Percentiles rank a stretch among this genome's conserved stretches.
These are phyloP conservation scores for Cytospora chrysosperma DNA, from an alignment of 2,329 filamentous ascomycete species.

Conservation along the genomic window DNA sequence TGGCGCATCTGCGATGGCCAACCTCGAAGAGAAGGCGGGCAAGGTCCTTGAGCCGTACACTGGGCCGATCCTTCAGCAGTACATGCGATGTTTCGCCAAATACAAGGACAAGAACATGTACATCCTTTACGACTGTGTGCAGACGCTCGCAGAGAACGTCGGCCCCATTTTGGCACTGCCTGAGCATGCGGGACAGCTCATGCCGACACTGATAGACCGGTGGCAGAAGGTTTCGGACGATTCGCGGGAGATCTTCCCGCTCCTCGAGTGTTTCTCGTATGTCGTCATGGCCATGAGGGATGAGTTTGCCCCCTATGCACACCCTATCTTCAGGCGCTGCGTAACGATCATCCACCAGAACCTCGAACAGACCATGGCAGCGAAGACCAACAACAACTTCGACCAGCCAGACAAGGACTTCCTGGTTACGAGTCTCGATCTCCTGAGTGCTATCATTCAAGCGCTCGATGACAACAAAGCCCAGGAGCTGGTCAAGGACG, in stretches of 20 bases:
- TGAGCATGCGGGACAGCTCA: slow-evolving; percentile 78
- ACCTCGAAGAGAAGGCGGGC: slow-evolving; percentile 90
- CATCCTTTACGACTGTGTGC: slow-evolving; percentile 96
- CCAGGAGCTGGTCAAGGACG: slow-evolving; percentile 70
- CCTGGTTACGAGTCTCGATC: slow-evolving; percentile 88
- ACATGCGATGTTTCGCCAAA: slow-evolving; percentile 84
- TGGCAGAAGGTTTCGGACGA: slow-evolving; percentile 87
- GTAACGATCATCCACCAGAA: slow-evolving; percentile 90
- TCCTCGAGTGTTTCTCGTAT: slow-evolving; percentile 95
- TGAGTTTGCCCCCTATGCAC: slow-evolving; percentile 80
- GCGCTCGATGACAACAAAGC: slow-evolving; percentile 74
- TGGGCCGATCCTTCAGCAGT: slow-evolving; percentile 85
- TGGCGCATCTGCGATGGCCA: slow-evolving; percentile 92
- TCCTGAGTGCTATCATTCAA: slow-evolving; percentile 90
- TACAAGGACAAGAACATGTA: slow-evolving; percentile 99
- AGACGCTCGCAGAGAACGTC: slow-evolving; percentile 91
- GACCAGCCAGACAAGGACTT: slow-evolving; percentile 96
- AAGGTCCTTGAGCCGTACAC: slow-evolving; percentile 80
- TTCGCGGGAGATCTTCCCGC: slow-evolving; percentile 88
- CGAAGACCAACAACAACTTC: slow-evolving; percentile 63
- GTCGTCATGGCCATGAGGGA: slow-evolving; percentile 83
- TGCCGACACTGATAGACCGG: slow-evolving; percentile 86
- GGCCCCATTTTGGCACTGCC: slow-evolving; percentile 77
- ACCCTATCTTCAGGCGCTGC: slow-evolving; percentile 83
- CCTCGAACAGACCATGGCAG: slow-evolving; percentile 74